Percentiles rank a stretch among this genome's conserved stretches.
Conservation (phyloP, 805 yeast species). For the Millerozyma acaciae region DNA sequence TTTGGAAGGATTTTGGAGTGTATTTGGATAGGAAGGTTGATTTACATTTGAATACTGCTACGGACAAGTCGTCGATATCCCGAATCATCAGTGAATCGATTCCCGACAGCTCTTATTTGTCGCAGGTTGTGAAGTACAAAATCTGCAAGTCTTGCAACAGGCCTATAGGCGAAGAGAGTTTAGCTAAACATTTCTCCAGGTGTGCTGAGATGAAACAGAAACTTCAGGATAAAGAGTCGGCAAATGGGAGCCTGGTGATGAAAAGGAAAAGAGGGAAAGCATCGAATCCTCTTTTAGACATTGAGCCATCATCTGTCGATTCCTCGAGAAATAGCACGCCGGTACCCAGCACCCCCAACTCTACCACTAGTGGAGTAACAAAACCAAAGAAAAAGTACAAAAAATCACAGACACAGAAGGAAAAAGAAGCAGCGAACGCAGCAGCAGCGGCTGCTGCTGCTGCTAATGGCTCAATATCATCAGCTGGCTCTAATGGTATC, state of each 20-base stretch:
- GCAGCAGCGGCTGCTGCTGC: constrained; percentile 45
- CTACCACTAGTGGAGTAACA: constrained; percentile 13
- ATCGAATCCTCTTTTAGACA: constrained; percentile 22
- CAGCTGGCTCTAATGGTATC: constrained; percentile 9
- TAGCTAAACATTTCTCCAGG: constrained; percentile 28
- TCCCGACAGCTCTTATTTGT: constrained; percentile 25
- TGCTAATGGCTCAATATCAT: constrained; percentile 11
- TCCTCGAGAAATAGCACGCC: constrained; percentile 38
- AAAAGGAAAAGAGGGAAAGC: constrained; percentile 27
- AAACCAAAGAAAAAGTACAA: constrained; percentile 42
- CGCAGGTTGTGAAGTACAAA: constrained; percentile 33
- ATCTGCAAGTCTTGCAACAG: constrained; percentile 37
- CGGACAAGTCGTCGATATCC: constrained; percentile 15
- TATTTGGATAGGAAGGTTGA: constrained; percentile 38
- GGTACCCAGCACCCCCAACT: constrained; percentile 25
- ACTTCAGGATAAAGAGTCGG: constrained; percentile 14
- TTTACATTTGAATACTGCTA: constrained; percentile 20
- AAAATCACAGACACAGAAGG: constrained; percentile 41
- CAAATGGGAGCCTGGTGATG: constrained; percentile 9
- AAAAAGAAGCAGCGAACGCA: constrained; percentile 44
- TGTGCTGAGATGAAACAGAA: constrained; percentile 39
- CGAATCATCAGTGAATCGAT: constrained; percentile 18
- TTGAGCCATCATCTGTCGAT: constrained; percentile 37
- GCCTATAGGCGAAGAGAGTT: constrained; percentile 37
- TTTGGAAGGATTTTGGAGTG: constrained; percentile 45